Evolutionary conservation across 2,329 filamentous ascomycete genomes (phyloP).

Genomic region (Zarea fungicola): DNA sequence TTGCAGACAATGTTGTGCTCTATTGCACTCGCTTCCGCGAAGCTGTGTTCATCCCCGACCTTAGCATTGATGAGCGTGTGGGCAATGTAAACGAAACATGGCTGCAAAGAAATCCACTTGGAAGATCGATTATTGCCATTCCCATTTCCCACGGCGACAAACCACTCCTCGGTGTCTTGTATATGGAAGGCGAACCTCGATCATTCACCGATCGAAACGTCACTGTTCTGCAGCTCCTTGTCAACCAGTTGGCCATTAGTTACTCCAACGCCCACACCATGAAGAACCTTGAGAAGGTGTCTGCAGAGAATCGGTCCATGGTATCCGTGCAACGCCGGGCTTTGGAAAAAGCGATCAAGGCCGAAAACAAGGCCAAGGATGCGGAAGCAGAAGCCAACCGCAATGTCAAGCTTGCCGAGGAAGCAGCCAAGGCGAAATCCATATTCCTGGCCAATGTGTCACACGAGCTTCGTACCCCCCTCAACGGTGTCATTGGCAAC

Average conservation of each 20-base stretch:
- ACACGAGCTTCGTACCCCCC: slow-evolving; percentile 74
- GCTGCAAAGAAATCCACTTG: slow-evolving; percentile 61
- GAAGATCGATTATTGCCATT: slow-evolving; percentile 73
- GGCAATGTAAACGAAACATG: slow-evolving; percentile 68
- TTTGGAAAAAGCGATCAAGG: slow-evolving; percentile 64
- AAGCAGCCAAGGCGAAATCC: slow-evolving; percentile 76
- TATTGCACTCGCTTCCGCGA: slow-evolving; percentile 75
- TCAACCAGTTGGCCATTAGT: slow-evolving; percentile 72
- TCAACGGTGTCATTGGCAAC: slow-evolving; percentile 87
- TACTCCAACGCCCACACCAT: slow-evolving; percentile 63
- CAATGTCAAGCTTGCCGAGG: slow-evolving; percentile 76
- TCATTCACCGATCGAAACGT: slow-evolving; percentile 72
- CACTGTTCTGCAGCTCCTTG: slow-evolving; percentile 62
- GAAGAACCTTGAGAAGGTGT: slow-evolving; percentile 70
- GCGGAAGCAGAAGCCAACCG: slow-evolving; percentile 72
- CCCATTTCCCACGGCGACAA: slow-evolving; percentile 71
- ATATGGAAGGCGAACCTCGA: slow-evolving; percentile 68
- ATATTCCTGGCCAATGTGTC: slow-evolving; percentile 78
- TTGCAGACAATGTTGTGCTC: slow-evolving; percentile 71
- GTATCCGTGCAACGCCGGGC: slow-evolving; percentile 70
- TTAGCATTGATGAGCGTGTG: slow-evolving; percentile 71
- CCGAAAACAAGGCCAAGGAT: slow-evolving; percentile 70
- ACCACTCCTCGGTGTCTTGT: slow-evolving; percentile 66
- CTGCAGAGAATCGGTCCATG: slow-evolving; percentile 73
- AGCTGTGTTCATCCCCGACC: slow-evolving; percentile 66